A percentile compares a stretch with the other conserved stretches of the same genome.
Evolutionary conservation across 2,329 filamentous ascomycete genomes (phyloP).

Genomic region (Trichoderma breve): DNA sequence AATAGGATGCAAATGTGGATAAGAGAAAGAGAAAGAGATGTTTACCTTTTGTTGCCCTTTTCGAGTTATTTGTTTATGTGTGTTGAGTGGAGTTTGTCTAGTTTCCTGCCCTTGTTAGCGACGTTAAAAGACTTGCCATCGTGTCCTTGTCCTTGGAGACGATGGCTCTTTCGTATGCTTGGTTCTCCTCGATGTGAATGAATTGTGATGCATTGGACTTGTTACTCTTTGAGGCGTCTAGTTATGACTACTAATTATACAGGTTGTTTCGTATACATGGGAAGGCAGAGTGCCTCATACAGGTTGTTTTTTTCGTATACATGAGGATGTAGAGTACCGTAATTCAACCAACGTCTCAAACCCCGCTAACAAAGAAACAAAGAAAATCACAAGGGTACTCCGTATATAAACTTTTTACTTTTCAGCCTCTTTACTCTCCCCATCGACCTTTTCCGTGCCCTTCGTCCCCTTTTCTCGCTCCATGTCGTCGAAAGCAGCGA

Average conservation of each 20-base stretch:
- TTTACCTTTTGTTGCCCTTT: neutral
- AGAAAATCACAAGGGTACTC: neutral
- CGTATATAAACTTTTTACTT: neutral
- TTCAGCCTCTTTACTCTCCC: neutral
- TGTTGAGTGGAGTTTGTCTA: neutral
- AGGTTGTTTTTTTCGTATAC: neutral
- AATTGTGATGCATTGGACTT: neutral
- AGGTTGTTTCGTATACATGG: neutral
- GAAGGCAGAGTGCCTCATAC: neutral
- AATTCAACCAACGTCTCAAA: neutral
- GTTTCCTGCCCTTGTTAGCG: neutral
- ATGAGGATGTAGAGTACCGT: neutral
- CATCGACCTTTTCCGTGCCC: neutral
- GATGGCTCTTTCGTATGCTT: neutral
- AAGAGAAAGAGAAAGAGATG: conserved; percentile 7
- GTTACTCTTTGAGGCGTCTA: neutral
- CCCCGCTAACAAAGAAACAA: neutral
- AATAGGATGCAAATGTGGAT: conserved; percentile 1
- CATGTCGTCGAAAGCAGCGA: conserved; percentile 46
- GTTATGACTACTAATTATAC: neutral
- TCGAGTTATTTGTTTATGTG: neutral
- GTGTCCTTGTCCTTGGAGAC: neutral
- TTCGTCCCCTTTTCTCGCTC: neutral
- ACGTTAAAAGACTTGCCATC: conserved; percentile 1
- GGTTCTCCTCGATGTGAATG: neutral